Evolutionary conservation across 176 grass and related monocot genomes (phyloP).

Genomic region (Aegilops longissima): DNA sequence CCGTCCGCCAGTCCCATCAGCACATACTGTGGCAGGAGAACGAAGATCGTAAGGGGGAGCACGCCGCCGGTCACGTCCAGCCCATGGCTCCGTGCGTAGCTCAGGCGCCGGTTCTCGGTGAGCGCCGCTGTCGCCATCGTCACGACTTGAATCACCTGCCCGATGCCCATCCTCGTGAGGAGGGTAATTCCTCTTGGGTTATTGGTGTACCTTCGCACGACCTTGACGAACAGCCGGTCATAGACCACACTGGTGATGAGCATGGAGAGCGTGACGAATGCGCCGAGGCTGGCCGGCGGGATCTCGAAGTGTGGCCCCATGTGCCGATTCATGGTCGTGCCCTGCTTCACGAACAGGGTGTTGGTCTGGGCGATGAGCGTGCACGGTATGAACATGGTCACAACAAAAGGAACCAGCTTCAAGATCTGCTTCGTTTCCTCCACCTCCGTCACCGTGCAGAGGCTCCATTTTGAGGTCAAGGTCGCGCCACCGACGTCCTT

Average conservation of each 20-base stretch:
- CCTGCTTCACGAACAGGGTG: conserved; percentile 78
- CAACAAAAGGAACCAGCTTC: background rate
- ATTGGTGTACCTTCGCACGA: conserved; percentile 39
- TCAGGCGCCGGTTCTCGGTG: conserved; percentile 41
- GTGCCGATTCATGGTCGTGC: conserved; percentile 42
- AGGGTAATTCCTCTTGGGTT: conserved; percentile 48
- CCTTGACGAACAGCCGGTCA: conserved; percentile 37
- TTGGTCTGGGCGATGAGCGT: conserved; percentile 59
- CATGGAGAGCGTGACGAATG: conserved; percentile 45
- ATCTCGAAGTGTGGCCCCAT: conserved; percentile 50
- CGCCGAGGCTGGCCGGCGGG: conserved; percentile 46
- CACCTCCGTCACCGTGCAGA: conserved; percentile 54
- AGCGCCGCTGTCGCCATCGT: conserved; percentile 34
- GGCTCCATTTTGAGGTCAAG: conserved; percentile 6
- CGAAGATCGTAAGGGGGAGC: conserved; percentile 48
- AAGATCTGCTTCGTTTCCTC: conserved; percentile 55
- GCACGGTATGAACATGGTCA: conserved; percentile 48
- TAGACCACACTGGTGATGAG: conserved; percentile 37
- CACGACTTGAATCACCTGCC: conserved; percentile 17
- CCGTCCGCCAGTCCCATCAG: conserved; percentile 45
- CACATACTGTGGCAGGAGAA: conserved; percentile 57
- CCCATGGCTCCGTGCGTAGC: conserved; percentile 19
- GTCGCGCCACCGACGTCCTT: background rate
- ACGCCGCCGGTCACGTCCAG: background rate
- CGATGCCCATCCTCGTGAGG: conserved; percentile 48